phyloP scores from a whole-genome alignment of 163 green algal species.

The Volvox carteri region DNA sequence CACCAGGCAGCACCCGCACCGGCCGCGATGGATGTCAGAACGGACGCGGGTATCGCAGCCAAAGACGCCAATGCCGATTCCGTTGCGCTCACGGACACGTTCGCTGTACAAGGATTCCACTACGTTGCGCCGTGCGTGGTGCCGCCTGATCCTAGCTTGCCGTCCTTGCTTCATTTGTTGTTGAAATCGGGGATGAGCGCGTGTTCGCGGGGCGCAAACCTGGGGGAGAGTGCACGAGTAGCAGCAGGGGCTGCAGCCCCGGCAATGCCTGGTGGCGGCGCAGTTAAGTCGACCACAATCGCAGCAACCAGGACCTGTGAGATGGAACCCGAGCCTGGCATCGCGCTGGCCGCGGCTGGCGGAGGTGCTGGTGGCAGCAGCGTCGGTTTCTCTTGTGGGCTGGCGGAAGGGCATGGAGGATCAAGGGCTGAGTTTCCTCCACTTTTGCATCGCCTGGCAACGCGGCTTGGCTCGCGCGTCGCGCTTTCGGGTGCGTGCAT shows the following conservation, averaged over 20 bases:
- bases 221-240: not conserved
- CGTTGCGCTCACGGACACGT: too few relatives aligned
- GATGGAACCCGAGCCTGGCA: too few relatives aligned
- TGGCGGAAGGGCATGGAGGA: too few relatives aligned
- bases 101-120: too few relatives aligned
- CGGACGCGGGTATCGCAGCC: not conserved
- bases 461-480: not conserved
- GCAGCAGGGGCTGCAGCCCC: too few relatives aligned
- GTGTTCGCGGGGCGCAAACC: too few relatives aligned
- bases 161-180: not conserved
- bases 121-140: not conserved
- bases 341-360: slow-evolving; percentile 11
- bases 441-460: not conserved
- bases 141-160: not conserved
- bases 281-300: too few relatives aligned
- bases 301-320: too few relatives aligned
- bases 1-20: not conserved
- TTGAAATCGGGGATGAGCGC: not conserved
- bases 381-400: not conserved
- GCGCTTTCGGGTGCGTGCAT: not conserved
- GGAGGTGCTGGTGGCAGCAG: not conserved
- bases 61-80: too few relatives aligned
- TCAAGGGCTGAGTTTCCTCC: too few relatives aligned
- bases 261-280: too few relatives aligned
- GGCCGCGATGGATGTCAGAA: too few relatives aligned